These are phyloP conservation scores for Amborella trichopoda DNA, from an alignment of 164 flowering plant genomes.

Conservation along the genomic window DNA sequence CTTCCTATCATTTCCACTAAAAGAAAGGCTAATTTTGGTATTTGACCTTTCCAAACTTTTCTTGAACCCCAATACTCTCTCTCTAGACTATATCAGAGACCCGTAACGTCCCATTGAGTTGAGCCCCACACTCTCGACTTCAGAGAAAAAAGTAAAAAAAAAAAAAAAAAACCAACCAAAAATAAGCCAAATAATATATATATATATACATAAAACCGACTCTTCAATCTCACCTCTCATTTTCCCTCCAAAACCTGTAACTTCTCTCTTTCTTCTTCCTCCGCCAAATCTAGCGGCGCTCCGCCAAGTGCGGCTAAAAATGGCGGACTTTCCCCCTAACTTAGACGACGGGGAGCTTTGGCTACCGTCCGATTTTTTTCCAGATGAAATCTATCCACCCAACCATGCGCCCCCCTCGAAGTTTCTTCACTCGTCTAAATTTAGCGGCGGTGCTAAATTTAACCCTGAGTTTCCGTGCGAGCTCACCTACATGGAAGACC, in stretches of 20 bases:
- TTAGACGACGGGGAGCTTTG: constrained; percentile 31
- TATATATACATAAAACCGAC: constrained; percentile 4
- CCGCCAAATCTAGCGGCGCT: background rate
- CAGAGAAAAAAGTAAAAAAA: too few relatives aligned
- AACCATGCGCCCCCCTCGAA: background rate
- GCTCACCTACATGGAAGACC: constrained; percentile 21
- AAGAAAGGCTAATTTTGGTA: too few relatives aligned
- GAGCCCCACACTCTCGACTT: background rate
- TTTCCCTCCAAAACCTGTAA: background rate
- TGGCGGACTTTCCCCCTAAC: constrained; percentile 34
- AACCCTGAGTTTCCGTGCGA: constrained; percentile 10
- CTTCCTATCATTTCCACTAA: too few relatives aligned
- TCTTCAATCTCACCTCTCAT: constrained; percentile 2
- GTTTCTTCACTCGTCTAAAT: background rate
- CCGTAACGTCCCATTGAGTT: constrained; percentile 12
- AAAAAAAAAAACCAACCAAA: background rate
- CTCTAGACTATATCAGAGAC: too few relatives aligned
- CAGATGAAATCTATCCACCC: constrained; percentile 11
- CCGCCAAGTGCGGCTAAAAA: background rate
- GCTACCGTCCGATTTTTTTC: constrained; percentile 31
- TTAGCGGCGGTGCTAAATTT: too few relatives aligned
- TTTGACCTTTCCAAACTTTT: too few relatives aligned
- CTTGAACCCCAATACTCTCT: too few relatives aligned
- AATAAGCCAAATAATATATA: background rate
- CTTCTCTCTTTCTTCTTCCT: background rate